A percentile compares a stretch with the other conserved stretches of the same genome.
Evolutionary conservation across 257 asterid genomes (phyloP).

Genomic region (Galeopsis tetrahit): DNA sequence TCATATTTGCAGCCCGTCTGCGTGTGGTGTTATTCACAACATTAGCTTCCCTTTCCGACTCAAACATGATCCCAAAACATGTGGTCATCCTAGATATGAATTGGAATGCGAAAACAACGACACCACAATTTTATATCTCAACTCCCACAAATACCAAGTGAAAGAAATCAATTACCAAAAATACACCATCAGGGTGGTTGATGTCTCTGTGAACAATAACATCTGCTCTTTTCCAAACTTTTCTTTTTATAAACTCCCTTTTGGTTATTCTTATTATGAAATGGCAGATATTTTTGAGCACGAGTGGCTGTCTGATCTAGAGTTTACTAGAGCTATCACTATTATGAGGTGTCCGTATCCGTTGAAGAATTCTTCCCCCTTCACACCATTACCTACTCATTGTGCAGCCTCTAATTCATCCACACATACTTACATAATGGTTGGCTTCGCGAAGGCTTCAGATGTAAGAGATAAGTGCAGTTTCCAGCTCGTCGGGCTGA

Average conservation of each 20-base stretch:
- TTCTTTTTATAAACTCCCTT: not conserved
- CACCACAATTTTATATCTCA: slow-evolving; percentile 6
- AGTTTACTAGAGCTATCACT: too few species aligned
- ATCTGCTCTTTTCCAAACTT: not conserved
- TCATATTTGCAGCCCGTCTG: slow-evolving; percentile 29
- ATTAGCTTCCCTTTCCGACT: slow-evolving; percentile 45
- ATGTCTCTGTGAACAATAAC: not conserved
- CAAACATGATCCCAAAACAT: slow-evolving; percentile 43
- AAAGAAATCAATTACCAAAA: slow-evolving; percentile 34
- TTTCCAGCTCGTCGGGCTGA: too few species aligned
- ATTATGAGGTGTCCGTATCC: slow-evolving; percentile 14
- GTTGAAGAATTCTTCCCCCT: slow-evolving; percentile 5
- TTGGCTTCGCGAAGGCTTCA: not conserved
- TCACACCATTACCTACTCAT: not conserved
- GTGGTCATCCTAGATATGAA: slow-evolving; percentile 44
- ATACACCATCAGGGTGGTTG: slow-evolving; percentile 36
- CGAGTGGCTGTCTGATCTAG: too few species aligned
- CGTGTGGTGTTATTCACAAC: slow-evolving; percentile 40
- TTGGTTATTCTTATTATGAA: too few species aligned
- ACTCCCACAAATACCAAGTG: slow-evolving; percentile 31
- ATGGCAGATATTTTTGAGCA: too few species aligned
- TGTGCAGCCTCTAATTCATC: not conserved
- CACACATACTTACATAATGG: not conserved
- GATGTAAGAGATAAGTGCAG: not conserved
- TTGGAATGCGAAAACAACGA: slow-evolving; percentile 41